These are phyloP conservation scores for Dalbergia oliveri DNA, from an alignment of 306 rosid species.

Conservation along the genomic window DNA sequence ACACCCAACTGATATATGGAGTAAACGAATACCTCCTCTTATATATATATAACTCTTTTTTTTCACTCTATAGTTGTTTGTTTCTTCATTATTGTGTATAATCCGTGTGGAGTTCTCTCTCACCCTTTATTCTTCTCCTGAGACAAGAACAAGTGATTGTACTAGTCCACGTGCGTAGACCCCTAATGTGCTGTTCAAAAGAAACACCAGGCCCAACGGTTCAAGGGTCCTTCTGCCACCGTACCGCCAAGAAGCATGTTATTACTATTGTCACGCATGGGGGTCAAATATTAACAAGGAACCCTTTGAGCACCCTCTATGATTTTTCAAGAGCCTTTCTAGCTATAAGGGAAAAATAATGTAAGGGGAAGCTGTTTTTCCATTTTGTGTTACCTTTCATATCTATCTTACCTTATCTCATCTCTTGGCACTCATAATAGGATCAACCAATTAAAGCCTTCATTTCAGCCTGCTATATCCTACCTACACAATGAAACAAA, in stretches of 20 bases:
- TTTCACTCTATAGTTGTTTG: neutral
- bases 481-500: constrained; percentile 31
- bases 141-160: constrained; percentile 60
- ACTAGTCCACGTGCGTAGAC: constrained; percentile 78
- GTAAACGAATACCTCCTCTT: too few relatives aligned
- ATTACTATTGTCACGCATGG: neutral
- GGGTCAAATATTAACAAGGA: constrained; percentile 33
- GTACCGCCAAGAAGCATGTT: constrained; percentile 41
- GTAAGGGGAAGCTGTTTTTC: neutral
- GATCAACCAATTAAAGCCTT: constrained; percentile 9
- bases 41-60: too few relatives aligned
- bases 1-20: too few relatives aligned
- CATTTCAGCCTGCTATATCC: neutral
- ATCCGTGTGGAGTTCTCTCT: neutral
- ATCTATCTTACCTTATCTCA: neutral
- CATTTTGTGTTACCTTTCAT: constrained; percentile 5
- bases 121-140: neutral
- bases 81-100: neutral
- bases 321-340: constrained; percentile 7
- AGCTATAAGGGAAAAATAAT: neutral
- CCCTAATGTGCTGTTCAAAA: constrained; percentile 68
- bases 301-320: constrained; percentile 5
- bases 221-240: constrained; percentile 60
- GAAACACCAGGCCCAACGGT: constrained; percentile 89
- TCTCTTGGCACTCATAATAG: neutral